Evolutionary conservation across 345 rosid genomes (phyloP).

Genomic region (Ailanthus altissimus): DNA sequence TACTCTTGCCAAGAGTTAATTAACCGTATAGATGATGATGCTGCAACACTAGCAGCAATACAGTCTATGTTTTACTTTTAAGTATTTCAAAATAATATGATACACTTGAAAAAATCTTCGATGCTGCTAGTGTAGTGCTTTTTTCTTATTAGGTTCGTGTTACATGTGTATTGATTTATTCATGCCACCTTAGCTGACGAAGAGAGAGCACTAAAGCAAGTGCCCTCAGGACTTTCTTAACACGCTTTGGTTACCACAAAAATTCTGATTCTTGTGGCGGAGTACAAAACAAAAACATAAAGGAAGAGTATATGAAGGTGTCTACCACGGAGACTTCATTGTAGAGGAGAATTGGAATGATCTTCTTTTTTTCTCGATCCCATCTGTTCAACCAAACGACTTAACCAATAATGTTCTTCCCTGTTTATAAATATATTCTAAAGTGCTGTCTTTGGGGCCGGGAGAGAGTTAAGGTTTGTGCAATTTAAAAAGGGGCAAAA

Average conservation of each 20-base stretch:
- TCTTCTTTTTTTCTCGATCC: constrained; percentile 3
- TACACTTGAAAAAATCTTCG: too few species aligned
- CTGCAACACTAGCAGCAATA: neutral
- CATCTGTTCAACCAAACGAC: constrained; percentile 2
- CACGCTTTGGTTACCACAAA: neutral
- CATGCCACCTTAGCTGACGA: too few species aligned
- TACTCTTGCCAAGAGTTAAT: neutral
- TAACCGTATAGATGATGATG: neutral
- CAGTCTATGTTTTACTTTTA: neutral
- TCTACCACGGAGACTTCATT: neutral
- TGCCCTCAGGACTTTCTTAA: too few species aligned
- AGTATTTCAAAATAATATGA: too few species aligned
- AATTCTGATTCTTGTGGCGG: neutral
- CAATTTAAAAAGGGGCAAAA: neutral
- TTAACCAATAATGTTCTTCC: neutral
- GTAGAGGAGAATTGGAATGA: neutral
- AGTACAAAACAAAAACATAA: neutral
- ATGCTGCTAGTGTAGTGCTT: too few species aligned
- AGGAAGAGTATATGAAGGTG: neutral
- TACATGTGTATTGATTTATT: too few species aligned
- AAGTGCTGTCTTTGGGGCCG: neutral
- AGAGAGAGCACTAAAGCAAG: too few species aligned
- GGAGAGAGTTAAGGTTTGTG: neutral
- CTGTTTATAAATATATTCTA: neutral
- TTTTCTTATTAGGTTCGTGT: too few species aligned